Evolutionary conservation across 2,329 filamentous ascomycete genomes (phyloP).

Genomic region (Penicillium verrucosum): DNA sequence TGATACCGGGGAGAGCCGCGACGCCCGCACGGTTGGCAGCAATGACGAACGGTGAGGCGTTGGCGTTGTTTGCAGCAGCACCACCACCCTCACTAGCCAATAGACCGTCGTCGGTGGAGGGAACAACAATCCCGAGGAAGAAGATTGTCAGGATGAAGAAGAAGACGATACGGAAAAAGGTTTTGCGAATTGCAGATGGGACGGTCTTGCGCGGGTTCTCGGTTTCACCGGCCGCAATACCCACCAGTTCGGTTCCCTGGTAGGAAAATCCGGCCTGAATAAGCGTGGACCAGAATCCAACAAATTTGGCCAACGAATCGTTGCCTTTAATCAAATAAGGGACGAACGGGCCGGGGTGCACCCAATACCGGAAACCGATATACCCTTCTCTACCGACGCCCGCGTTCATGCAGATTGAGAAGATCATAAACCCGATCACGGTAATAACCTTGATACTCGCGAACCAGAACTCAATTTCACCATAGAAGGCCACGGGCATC

Average conservation of each 20-base stretch:
- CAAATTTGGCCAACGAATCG: constrained; percentile 58
- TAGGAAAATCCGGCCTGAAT: constrained; percentile 42
- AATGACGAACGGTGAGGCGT: constrained; percentile 42
- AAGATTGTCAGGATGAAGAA: constrained; percentile 50
- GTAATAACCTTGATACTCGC: constrained; percentile 73
- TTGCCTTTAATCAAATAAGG: constrained; percentile 58
- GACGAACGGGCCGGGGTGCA: constrained; percentile 64
- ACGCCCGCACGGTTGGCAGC: constrained; percentile 37
- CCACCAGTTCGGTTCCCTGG: constrained; percentile 68
- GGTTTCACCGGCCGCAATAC: constrained; percentile 72
- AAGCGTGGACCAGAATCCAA: constrained; percentile 57
- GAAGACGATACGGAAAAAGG: constrained; percentile 69
- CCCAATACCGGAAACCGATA: constrained; percentile 71
- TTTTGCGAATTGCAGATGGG: constrained; percentile 67
- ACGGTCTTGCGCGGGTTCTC: constrained; percentile 69
- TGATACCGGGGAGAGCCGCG: constrained; percentile 34
- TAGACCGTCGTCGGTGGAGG: constrained; percentile 57
- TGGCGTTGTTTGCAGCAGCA: constrained; percentile 21
- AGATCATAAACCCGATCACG: constrained; percentile 71
- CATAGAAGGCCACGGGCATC: constrained; percentile 68
- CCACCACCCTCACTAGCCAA: constrained; percentile 33
- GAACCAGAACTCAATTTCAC: constrained; percentile 76
- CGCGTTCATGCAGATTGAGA: constrained; percentile 70
- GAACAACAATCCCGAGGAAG: constrained; percentile 69
- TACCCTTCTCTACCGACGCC: constrained; percentile 68